These are phyloP conservation scores for Colletotrichum australisinense DNA, from an alignment of 2,329 filamentous ascomycete species.

Conservation along the genomic window DNA sequence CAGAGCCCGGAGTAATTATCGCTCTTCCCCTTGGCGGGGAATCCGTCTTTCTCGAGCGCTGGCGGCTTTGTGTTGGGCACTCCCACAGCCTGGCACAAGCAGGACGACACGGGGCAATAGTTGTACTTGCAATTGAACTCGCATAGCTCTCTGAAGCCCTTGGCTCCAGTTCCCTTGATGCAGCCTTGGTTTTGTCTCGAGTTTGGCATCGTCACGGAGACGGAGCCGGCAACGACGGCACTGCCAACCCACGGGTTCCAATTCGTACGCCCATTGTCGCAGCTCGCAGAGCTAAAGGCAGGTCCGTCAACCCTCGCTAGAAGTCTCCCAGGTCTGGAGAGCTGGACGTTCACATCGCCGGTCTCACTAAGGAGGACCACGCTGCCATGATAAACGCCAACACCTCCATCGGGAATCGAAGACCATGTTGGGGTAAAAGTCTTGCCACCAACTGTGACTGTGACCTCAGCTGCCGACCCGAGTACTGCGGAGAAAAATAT, in stretches of 20 bases:
- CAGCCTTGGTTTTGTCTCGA: conserved; percentile 35
- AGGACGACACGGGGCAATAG: conserved; percentile 40
- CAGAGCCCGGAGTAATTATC: background rate
- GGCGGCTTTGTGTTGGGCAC: background rate
- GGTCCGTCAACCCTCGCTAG: background rate
- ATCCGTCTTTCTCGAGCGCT: background rate
- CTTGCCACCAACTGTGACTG: conserved; percentile 40
- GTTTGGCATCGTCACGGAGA: background rate
- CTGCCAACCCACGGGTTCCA: conserved; percentile 31
- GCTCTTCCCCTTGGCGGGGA: background rate
- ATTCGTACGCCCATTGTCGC: background rate
- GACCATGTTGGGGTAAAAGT: conserved; percentile 26
- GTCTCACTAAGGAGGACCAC: conserved; percentile 36
- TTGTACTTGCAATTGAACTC: conserved; percentile 44
- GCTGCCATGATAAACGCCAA: conserved; percentile 46
- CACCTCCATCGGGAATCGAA: background rate
- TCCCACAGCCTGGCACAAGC: conserved; percentile 33
- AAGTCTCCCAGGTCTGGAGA: background rate
- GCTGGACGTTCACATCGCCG: conserved; percentile 33
- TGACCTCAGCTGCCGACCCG: conserved; percentile 36
- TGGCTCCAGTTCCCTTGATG: conserved; percentile 36
- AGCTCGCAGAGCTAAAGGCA: background rate
- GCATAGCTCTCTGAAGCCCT: conserved; percentile 47
- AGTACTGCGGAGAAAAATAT: conserved; percentile 42
- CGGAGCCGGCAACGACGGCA: background rate